phyloP scores from a whole-genome alignment of 2,329 filamentous ascomycete genomes.

The Fusarium anguioides region DNA sequence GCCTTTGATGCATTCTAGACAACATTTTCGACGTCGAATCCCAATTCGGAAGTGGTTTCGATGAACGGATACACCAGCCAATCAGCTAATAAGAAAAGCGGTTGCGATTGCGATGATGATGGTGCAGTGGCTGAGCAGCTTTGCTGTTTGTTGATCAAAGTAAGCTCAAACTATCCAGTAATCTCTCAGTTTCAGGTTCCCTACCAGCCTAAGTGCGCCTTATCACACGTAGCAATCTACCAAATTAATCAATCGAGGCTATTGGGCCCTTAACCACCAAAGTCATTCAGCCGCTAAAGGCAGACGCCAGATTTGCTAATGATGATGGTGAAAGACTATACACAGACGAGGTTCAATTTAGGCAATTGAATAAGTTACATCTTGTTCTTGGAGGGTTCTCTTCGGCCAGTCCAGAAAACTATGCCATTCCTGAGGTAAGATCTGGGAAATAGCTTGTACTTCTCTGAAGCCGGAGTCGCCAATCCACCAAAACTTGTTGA shows the following conservation, averaged over 20 bases:
- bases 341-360: too few relatives aligned
- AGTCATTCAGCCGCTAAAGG: too few relatives aligned
- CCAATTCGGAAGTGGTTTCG: not conserved
- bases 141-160: not conserved
- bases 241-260: too few relatives aligned
- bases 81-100: not conserved
- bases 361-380: not conserved
- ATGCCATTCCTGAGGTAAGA: constrained; percentile 1
- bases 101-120: not conserved
- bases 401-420: constrained; percentile 6
- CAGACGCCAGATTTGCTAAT: too few relatives aligned
- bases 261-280: too few relatives aligned
- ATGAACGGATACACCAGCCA: not conserved
- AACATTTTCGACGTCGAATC: not conserved
- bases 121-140: not conserved
- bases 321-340: too few relatives aligned
- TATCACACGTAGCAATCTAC: too few relatives aligned
- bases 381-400: not conserved
- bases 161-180: not conserved
- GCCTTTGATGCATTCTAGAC: not conserved
- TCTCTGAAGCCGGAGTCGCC: not conserved
- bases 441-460: not conserved
- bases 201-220: too few relatives aligned
- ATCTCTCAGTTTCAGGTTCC: not conserved
- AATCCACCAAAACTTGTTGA: constrained; percentile 3